A percentile compares a stretch with the other conserved stretches of the same genome.
Conservation (phyloP, 2,329 filamentous ascomycete genomes). For the Trichothecium roseum region DNA sequence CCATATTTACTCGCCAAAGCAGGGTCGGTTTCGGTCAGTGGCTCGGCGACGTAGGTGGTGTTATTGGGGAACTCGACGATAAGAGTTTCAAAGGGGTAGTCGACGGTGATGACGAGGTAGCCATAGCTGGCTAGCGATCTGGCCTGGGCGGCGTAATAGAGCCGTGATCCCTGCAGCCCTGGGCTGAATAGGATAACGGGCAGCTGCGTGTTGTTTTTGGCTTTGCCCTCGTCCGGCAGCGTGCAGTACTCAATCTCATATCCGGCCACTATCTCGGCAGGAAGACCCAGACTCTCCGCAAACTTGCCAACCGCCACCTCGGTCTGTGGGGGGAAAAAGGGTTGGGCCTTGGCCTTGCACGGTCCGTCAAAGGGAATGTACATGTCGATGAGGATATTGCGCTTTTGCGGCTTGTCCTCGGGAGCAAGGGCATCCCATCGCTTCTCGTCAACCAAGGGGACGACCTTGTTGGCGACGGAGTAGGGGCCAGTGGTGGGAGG, state of each 20-base stretch:
- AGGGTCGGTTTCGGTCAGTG: conserved; percentile 11
- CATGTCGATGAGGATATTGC: conserved; percentile 7
- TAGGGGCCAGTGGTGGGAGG: too few relatives aligned
- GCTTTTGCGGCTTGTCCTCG: conserved; percentile 6
- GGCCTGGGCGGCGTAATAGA: conserved; percentile 27
- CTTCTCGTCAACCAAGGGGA: conserved; percentile 9
- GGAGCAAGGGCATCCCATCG: conserved; percentile 11
- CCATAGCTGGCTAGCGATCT: conserved; percentile 32
- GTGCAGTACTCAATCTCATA: conserved; percentile 10
- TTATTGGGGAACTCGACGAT: conserved; percentile 32
- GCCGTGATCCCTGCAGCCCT: conserved; percentile 25
- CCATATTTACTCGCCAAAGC: too few relatives aligned
- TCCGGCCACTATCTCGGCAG: conserved; percentile 5
- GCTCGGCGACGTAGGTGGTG: conserved; percentile 10
- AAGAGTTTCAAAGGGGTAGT: conserved; percentile 32
- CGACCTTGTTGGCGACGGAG: conserved; percentile 7
- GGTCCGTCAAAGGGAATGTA: conserved; percentile 6
- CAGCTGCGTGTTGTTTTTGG: conserved; percentile 10
- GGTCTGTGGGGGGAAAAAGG: conserved; percentile 9
- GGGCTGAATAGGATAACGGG: conserved; percentile 29
- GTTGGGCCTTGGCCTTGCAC: conserved; percentile 4
- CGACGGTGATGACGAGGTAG: conserved; percentile 31
- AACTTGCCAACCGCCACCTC: conserved; percentile 1
- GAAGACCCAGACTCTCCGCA: conserved; percentile 5
- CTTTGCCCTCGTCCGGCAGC: neutral